Evolutionary conservation across 495 filamentous ascomycete genomes (phyloP).

Genomic region (Aspergillus funiculosus): DNA sequence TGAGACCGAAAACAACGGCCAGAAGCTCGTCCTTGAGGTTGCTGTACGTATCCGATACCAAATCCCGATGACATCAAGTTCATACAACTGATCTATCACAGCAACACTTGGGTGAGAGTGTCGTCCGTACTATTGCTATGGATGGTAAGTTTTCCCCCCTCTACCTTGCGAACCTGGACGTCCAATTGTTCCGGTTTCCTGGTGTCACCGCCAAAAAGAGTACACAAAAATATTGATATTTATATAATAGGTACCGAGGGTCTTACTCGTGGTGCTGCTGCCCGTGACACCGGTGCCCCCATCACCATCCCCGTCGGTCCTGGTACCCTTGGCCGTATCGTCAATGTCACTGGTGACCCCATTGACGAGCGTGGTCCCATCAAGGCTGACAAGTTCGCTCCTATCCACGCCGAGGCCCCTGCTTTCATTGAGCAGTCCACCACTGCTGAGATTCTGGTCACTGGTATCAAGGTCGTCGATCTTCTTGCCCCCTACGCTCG

Average conservation of each 20-base stretch:
- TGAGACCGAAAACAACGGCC: slow-evolving; percentile 79
- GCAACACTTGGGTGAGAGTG: slow-evolving; percentile 99
- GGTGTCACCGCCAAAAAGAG: slow-evolving; percentile 3
- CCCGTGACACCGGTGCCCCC: slow-evolving; percentile 83
- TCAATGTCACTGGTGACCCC: slow-evolving; percentile 99
- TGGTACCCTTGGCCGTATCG: slow-evolving; percentile 95
- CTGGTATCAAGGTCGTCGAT: slow-evolving; percentile 99
- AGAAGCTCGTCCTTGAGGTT: slow-evolving; percentile 96
- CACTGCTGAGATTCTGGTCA: slow-evolving; percentile 89
- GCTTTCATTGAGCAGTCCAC: slow-evolving; percentile 92
- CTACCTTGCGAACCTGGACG: neutral
- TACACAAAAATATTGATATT: slow-evolving; percentile 17
- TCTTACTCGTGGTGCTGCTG: slow-evolving; percentile 84
- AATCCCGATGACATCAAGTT: slow-evolving; percentile 22
- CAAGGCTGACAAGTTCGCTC: slow-evolving; percentile 77
- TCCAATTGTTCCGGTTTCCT: slow-evolving; percentile 1
- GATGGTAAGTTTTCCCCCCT: slow-evolving; percentile 66
- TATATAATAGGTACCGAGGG: slow-evolving; percentile 82
- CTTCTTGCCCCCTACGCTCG: slow-evolving; percentile 97
- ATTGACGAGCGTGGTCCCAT: slow-evolving; percentile 99
- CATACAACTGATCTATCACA: slow-evolving; percentile 37
- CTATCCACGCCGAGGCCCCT: slow-evolving; percentile 93
- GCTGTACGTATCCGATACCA: slow-evolving; percentile 58
- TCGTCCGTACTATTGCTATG: slow-evolving; percentile 99
- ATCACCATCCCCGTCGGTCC: slow-evolving; percentile 97